Base-by-base conservation (phyloP, 2,329 filamentous ascomycete species). In the Teratosphaeria destructans region DNA sequence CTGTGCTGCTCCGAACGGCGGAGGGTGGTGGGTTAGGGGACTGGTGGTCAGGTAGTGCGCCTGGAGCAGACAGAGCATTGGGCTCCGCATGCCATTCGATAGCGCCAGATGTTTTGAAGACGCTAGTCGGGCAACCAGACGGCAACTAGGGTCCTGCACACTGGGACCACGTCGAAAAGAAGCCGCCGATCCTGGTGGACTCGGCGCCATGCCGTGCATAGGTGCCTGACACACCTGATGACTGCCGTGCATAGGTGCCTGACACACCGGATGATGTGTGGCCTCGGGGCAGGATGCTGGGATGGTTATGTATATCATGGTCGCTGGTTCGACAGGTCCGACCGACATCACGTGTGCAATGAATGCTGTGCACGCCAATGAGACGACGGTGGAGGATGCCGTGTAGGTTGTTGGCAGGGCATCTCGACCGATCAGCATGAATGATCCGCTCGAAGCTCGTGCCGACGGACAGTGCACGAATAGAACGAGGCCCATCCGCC, bases 81-180 rank as follows among this genome's bases (percentile, higher is more conserved):
- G 59, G 60, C 59, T 59, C 59, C 19, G 19, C 19, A 61, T 47
- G 55, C 60, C 60, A 59, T 60, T 57, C 61, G 61, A 64, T 65
- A 66, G 65, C 60, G 67, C 59, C 61, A 58, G 58, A 62, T 60
- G 19, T 19, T 19, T 57, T 57, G 62, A 53, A 27, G 61, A 61
- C 60, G 62, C 64, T 62, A 64, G 57, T 37, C 56, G 47, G 57
- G 54, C 56, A 58, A 60, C 59, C 49, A 55, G 57, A 58, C 59
- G 62, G 62, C 59, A 58, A 60, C 66, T 66, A 65, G 23, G 1
- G 23, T 23, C 23, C 67, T 67, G 64, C 67, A 65, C 54, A 60
- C 57, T 56, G 59, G 54, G 61, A 62, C 62, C 67, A 65, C 60
- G 64, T 66, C 64, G 62, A 68, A 19, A 23, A 23, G 23, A 23